phyloP scores from a whole-genome alignment of 1,284 basidiomycete genomes.

The Malassezia cuniculi region DNA sequence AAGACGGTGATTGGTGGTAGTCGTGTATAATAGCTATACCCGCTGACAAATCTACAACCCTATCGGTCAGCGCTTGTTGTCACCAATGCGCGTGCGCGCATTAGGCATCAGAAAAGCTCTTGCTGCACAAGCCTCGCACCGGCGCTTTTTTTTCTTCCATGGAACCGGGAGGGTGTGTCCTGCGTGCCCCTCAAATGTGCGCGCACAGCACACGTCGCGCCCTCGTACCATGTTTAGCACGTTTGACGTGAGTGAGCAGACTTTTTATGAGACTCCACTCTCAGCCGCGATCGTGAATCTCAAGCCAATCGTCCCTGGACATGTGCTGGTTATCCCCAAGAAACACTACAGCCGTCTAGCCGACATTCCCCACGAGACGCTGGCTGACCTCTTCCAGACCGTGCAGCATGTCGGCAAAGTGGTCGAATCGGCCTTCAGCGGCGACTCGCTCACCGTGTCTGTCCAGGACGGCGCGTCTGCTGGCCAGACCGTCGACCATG shows the following conservation, averaged over 20 bases:
- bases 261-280: conserved; percentile 20
- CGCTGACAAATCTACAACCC: too few relatives aligned
- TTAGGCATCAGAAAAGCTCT: too few relatives aligned
- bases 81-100: too few relatives aligned
- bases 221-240: too few relatives aligned
- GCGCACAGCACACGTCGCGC: too few relatives aligned
- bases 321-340: conserved; percentile 37
- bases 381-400: conserved; percentile 24
- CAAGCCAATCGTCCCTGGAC: conserved; percentile 41
- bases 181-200: too few relatives aligned
- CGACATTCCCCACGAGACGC: conserved; percentile 19
- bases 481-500: conserved; percentile 34
- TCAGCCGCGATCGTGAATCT: conserved; percentile 36
- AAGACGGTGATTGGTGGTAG: conserved; percentile 6
- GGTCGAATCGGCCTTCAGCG: conserved; percentile 26
- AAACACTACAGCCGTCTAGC: conserved; percentile 22
- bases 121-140: too few relatives aligned
- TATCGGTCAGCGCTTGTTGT: too few relatives aligned
- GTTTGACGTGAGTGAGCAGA: conserved; percentile 25
- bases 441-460: conserved; percentile 31
- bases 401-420: conserved; percentile 28
- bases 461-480: conserved; percentile 38
- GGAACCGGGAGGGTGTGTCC: too few relatives aligned
- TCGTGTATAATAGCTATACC: too few relatives aligned
- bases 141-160: too few relatives aligned